Percentiles rank a stretch among this genome's conserved stretches.
phyloP scores from a whole-genome alignment of 2,329 filamentous ascomycete genomes.

The Coniochaeta sp. region DNA sequence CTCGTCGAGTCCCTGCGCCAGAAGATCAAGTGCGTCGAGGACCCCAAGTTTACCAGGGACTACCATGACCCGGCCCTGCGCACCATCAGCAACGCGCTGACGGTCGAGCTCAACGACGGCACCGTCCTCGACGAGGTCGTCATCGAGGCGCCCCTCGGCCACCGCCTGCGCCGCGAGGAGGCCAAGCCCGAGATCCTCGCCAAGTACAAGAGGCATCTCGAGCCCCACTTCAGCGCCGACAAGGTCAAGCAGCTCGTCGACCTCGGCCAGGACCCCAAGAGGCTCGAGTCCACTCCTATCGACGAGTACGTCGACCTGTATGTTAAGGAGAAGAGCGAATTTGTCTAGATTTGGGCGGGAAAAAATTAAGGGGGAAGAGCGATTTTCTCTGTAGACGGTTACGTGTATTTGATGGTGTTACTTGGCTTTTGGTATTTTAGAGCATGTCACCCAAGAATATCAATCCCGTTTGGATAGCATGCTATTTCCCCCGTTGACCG shows the following conservation, averaged over 20 bases:
- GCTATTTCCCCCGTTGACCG: too few relatives aligned
- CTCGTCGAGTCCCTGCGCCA: slow-evolving; percentile 87
- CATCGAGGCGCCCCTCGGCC: slow-evolving; percentile 90
- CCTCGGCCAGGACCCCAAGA: slow-evolving; percentile 67
- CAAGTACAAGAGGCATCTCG: slow-evolving; percentile 92
- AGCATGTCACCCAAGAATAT: too few relatives aligned
- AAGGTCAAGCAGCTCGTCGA: slow-evolving; percentile 78
- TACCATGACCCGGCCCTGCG: slow-evolving; percentile 93
- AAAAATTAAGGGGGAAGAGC: too few relatives aligned
- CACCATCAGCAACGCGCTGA: slow-evolving; percentile 95
- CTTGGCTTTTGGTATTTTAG: too few relatives aligned
- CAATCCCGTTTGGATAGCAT: too few relatives aligned
- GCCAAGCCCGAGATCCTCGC: slow-evolving; percentile 94
- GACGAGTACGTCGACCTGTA: slow-evolving; percentile 93
- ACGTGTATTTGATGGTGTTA: too few relatives aligned
- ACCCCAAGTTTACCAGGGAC: slow-evolving; percentile 87
- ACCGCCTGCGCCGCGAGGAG: slow-evolving; percentile 85
- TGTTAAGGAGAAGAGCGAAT: slow-evolving; percentile 55
- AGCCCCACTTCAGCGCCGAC: slow-evolving; percentile 69
- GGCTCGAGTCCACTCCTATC: slow-evolving; percentile 72
- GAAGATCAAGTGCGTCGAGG: slow-evolving; percentile 94
- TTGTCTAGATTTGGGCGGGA: slow-evolving; percentile 37
- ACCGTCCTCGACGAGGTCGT: slow-evolving; percentile 84
- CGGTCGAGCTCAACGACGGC: slow-evolving; percentile 90
- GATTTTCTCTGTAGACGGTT: too few relatives aligned